A percentile compares a stretch with the other conserved stretches of the same genome.
Conservation (phyloP, 805 yeast species). For the Alloascoidea hylecoeti region DNA sequence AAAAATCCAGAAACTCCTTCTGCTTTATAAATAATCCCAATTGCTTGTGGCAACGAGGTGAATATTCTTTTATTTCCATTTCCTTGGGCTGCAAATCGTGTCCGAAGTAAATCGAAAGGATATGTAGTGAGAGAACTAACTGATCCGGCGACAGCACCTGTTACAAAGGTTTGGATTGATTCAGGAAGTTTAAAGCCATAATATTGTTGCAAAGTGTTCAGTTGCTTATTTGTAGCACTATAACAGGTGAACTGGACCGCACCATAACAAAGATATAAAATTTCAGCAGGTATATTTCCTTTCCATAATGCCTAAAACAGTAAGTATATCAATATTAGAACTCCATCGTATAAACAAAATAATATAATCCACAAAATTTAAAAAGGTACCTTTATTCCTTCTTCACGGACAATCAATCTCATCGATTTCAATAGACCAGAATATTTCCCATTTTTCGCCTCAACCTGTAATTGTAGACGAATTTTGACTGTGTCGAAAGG, state of each 20-base stretch:
- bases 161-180: constrained; percentile 31
- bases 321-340: too few relatives aligned
- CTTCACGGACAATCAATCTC: constrained; percentile 32
- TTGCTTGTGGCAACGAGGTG: constrained; percentile 14
- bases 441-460: constrained; percentile 14
- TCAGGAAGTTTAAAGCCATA: constrained; percentile 16
- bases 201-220: constrained; percentile 19
- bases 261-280: constrained; percentile 77
- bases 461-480: constrained; percentile 47
- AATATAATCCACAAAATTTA: constrained; percentile 1
- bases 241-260: constrained; percentile 72
- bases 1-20: constrained; percentile 35
- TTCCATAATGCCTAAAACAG: constrained; percentile 66
- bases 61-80: constrained; percentile 11
- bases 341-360: background rate
- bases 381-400: constrained; percentile 35
- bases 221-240: constrained; percentile 31
- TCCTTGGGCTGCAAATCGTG: constrained; percentile 65
- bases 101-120: constrained; percentile 83
- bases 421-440: constrained; percentile 24
- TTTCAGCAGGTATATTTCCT: constrained; percentile 87
- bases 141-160: constrained; percentile 72
- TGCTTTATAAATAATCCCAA: constrained; percentile 17
- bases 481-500: constrained; percentile 74
- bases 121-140: constrained; percentile 63